phyloP scores from a whole-genome alignment of 2,329 filamentous ascomycete species.

The Penicillium nordicum region DNA sequence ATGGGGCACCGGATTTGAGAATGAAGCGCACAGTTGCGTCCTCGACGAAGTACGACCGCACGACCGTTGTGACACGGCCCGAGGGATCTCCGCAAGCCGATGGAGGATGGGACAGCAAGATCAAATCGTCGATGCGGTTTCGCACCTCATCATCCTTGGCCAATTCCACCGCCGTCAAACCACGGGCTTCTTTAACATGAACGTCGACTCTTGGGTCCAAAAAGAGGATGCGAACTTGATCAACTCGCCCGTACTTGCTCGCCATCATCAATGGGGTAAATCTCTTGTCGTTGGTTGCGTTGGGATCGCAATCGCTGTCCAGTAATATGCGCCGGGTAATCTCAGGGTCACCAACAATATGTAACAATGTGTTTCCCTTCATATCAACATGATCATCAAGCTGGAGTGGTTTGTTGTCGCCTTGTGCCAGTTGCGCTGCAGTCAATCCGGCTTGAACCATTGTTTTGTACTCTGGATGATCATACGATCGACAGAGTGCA shows the following conservation, averaged over 20 bases:
- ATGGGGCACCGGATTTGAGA: slow-evolving; percentile 87
- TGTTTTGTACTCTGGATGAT: slow-evolving; percentile 76
- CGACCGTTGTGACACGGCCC: slow-evolving; percentile 83
- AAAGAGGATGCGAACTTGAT: slow-evolving; percentile 86
- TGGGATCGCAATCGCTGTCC: slow-evolving; percentile 89
- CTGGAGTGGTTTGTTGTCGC: slow-evolving; percentile 75
- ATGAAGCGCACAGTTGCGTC: slow-evolving; percentile 91
- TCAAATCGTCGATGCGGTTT: slow-evolving; percentile 92
- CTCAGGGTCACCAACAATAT: slow-evolving; percentile 84
- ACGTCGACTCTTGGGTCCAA: slow-evolving; percentile 83
- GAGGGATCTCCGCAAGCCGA: slow-evolving; percentile 58
- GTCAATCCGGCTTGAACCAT: slow-evolving; percentile 84
- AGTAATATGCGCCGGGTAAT: slow-evolving; percentile 73
- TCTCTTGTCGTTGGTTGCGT: slow-evolving; percentile 88
- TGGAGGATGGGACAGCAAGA: slow-evolving; percentile 68
- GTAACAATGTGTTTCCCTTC: slow-evolving; percentile 92
- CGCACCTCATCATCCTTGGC: slow-evolving; percentile 97
- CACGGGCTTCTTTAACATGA: slow-evolving; percentile 76
- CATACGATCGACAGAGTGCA: slow-evolving; percentile 90
- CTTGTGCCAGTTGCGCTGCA: slow-evolving; percentile 70
- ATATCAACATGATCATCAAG: slow-evolving; percentile 87
- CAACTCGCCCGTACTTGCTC: slow-evolving; percentile 94
- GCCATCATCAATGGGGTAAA: slow-evolving; percentile 98
- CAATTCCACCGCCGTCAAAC: slow-evolving; percentile 89
- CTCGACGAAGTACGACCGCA: slow-evolving; percentile 94